A percentile compares a stretch with the other conserved stretches of the same genome.
phyloP scores from a whole-genome alignment of 352 stramenopile genomes.

The Globisporangium lucens region DNA sequence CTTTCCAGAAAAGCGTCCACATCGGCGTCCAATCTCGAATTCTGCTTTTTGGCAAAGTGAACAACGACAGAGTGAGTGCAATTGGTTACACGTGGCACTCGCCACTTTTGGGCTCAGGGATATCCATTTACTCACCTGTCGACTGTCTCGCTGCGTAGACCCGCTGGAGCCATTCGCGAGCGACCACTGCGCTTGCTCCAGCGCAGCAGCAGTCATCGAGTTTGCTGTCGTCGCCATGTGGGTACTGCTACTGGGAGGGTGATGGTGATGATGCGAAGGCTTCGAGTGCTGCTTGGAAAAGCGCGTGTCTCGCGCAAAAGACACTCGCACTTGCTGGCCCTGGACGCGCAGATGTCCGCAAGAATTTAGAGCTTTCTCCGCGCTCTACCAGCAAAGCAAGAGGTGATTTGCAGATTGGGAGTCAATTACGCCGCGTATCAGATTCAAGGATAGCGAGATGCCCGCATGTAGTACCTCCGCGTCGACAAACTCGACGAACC shows the following conservation, averaged over 20 bases:
- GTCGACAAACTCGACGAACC: constrained; percentile 75
- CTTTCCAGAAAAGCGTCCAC: constrained; percentile 56
- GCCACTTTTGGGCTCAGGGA: neutral
- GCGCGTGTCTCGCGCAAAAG: constrained; percentile 50
- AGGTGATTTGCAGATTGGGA: too few relatives aligned
- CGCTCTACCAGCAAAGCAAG: neutral
- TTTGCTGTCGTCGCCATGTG: constrained; percentile 17
- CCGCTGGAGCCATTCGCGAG: constrained; percentile 53
- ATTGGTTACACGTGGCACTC: neutral
- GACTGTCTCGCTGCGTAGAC: neutral
- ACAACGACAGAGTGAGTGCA: neutral
- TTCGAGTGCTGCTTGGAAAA: constrained; percentile 22
- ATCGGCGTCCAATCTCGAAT: constrained; percentile 33
- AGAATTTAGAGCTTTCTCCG: constrained; percentile 30
- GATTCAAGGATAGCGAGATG: neutral
- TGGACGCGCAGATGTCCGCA: constrained; percentile 34
- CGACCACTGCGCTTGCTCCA: constrained; percentile 83
- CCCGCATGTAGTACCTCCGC: constrained; percentile 47
- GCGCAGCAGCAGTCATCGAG: constrained; percentile 52
- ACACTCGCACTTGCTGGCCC: constrained; percentile 43
- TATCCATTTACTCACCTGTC: neutral
- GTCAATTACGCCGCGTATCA: too few relatives aligned
- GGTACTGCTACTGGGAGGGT: neutral
- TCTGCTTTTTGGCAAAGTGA: constrained; percentile 17
- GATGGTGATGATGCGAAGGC: neutral